phyloP scores from a whole-genome alignment of 805 yeast species.

The Kluyveromyces siamensis region DNA sequence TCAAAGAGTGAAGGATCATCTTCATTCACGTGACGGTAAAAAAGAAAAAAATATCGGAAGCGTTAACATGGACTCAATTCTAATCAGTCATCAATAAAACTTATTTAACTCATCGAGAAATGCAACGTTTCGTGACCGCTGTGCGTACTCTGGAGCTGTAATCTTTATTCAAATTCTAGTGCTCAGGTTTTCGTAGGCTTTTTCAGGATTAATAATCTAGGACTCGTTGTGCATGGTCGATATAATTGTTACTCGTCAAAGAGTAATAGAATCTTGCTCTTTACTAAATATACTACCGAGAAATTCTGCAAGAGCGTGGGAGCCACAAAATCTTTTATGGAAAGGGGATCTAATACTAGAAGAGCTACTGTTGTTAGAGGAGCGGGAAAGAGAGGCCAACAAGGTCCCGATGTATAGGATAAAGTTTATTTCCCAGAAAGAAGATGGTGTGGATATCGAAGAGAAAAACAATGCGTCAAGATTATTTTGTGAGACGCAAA shows the following conservation, averaged over 20 bases:
- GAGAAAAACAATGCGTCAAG: neutral
- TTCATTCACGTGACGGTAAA: neutral
- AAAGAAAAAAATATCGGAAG: too few relatives aligned
- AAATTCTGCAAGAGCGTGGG: slow-evolving; percentile 7
- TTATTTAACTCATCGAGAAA: too few relatives aligned
- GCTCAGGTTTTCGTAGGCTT: neutral
- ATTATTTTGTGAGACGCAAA: slow-evolving; percentile 14
- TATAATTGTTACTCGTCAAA: slow-evolving; percentile 1
- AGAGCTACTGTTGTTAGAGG: slow-evolving; percentile 9
- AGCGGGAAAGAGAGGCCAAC: neutral
- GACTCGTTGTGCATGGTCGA: neutral
- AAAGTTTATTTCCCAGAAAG: slow-evolving; percentile 11
- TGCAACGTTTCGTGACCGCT: too few relatives aligned
- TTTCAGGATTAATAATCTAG: neutral
- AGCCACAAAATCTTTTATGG: slow-evolving; percentile 11
- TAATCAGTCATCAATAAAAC: neutral
- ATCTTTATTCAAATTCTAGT: neutral
- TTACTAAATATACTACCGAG: slow-evolving; percentile 17
- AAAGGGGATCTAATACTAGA: slow-evolving; percentile 14
- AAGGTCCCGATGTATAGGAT: slow-evolving; percentile 8
- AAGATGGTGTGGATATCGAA: slow-evolving; percentile 1
- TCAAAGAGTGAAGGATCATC: neutral
- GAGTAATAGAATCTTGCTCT: slow-evolving; percentile 1
- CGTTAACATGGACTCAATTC: neutral
- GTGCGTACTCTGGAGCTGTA: too few relatives aligned